Percentiles rank a stretch among this genome's conserved stretches.
Evolutionary conservation across 768 basidiomycete genomes (phyloP).

Genomic region (Amanita pallidorosea): DNA sequence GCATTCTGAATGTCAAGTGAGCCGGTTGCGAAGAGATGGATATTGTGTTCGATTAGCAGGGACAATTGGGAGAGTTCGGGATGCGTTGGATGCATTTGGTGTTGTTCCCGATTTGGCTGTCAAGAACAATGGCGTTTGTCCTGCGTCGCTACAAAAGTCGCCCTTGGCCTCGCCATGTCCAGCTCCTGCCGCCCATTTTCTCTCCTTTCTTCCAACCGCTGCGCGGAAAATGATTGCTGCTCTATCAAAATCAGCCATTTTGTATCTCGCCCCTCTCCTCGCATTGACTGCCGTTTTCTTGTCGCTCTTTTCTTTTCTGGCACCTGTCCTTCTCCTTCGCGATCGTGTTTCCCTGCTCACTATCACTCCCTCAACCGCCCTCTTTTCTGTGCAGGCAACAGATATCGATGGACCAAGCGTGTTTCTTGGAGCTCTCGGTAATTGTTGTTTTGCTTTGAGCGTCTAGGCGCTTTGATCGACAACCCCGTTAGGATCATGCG

Average conservation of each 20-base stretch:
- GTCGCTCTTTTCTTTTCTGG: conserved; percentile 55
- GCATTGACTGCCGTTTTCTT: conserved; percentile 58
- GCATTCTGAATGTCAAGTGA: conserved; percentile 41
- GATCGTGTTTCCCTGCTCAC: conserved; percentile 53
- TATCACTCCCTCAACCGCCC: conserved; percentile 43
- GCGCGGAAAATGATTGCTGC: conserved; percentile 50
- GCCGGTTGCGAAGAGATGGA: conserved; percentile 47
- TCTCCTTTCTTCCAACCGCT: conserved; percentile 4
- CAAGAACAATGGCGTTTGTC: conserved; percentile 1
- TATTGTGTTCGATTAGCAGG: conserved; percentile 36
- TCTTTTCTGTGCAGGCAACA: conserved; percentile 19
- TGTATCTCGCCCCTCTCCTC: conserved; percentile 60
- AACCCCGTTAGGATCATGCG: conserved; percentile 51
- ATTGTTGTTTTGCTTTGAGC: conserved; percentile 4
- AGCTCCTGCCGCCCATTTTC: conserved; percentile 3
- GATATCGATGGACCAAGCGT: conserved; percentile 58
- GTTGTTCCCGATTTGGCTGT: conserved; percentile 4
- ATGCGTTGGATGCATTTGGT: conserved; percentile 6
- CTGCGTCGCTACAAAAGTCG: neutral
- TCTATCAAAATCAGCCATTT: conserved; percentile 55
- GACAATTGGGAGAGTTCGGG: conserved; percentile 39
- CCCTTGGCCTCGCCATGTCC: neutral
- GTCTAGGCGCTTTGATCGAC: neutral
- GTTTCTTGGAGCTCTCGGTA: conserved; percentile 58
- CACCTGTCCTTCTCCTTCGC: conserved; percentile 51